A percentile compares a stretch with the other conserved stretches of the same genome.
Evolutionary conservation across 345 rosid species (phyloP).

Genomic region (Linum lewisii): DNA sequence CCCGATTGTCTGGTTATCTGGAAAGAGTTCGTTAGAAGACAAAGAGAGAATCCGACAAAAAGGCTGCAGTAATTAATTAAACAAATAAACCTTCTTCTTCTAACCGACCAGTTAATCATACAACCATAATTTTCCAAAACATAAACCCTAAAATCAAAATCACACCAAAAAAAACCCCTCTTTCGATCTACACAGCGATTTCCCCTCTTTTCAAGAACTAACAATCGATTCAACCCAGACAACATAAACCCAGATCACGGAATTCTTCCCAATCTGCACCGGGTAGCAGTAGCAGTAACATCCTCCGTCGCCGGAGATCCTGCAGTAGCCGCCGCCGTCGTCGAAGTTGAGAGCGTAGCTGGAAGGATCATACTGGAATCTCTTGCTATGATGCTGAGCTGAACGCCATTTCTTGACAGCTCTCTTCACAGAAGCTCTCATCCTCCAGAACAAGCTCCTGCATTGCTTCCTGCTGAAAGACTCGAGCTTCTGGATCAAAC

Average conservation of each 20-base stretch:
- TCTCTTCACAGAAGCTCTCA: slow-evolving; percentile 40
- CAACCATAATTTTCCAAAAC: no score
- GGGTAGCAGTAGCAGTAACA: not conserved
- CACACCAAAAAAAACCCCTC: not conserved
- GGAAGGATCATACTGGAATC: slow-evolving; percentile 88
- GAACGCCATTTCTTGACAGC: slow-evolving; percentile 27
- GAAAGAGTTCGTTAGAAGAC: no score
- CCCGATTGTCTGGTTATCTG: no score
- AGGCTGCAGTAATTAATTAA: not conserved
- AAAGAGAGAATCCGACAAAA: not conserved
- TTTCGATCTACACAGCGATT: no score
- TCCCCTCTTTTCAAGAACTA: no score
- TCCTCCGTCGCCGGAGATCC: not conserved
- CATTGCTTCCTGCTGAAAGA: slow-evolving; percentile 39
- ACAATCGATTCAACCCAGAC: slow-evolving; percentile 21
- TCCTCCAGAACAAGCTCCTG: slow-evolving; percentile 37
- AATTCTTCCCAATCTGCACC: slow-evolving; percentile 9
- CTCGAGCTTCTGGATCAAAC: slow-evolving; percentile 15
- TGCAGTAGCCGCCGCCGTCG: slow-evolving; percentile 30
- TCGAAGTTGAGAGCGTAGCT: slow-evolving; percentile 71
- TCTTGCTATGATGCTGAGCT: slow-evolving; percentile 14
- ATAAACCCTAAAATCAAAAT: not conserved
- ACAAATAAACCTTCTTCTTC: no score
- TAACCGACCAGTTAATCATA: no score
- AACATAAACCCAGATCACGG: slow-evolving; percentile 35